Base-by-base conservation (phyloP, 2,329 filamentous ascomycete species). In the Trichoderma sp. region DNA sequence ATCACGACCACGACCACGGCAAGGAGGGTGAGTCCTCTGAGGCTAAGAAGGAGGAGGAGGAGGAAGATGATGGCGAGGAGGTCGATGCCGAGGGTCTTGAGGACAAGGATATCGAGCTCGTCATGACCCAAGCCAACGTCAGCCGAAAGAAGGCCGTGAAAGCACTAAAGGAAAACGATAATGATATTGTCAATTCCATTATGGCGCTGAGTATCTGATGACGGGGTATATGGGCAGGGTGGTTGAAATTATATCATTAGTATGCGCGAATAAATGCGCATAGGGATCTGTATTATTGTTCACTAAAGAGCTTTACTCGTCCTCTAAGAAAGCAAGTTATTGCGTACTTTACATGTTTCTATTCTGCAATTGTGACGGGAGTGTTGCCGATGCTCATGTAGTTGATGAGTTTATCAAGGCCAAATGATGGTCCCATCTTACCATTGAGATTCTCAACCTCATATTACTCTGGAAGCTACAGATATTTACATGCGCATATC, bases 171-270 rank as follows among this genome's bases (percentile, higher is more conserved):
- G 96, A 98, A 87, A 99, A 99, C 81, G 95, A 98, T 85, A 97
- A 98, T 79, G 96, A 99, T 81, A 99, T 99, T 85, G 96, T 99
- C 87, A 99, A 99, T 88, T 97, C 96, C 77, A 99, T 99, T 86
- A 99, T 99, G 96, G 94, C 95, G 76, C 85, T 99, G 81, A 94
- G 91, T 86, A 90, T 93, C 87, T 94, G 85, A 80, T 66, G 69
- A 71, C 71, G 54, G 72, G 34, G 37, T 67, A 69, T 61, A 58
- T 65, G 64, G 39, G 55, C 68, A 66, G 68, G 69, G 68, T 73
- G 70, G 59, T 70, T 73, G 70, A 70, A 71, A 56, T 72, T 59
- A 71, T 70, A 69, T 73, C 70, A 72, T 73, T 72, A 75, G 71
- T 70, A 67, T 73, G 72, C 73, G 72, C 74, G 73, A 59, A 51